phyloP scores from a whole-genome alignment of 2,329 filamentous ascomycete species.

The Pestalotiopsis sp. region DNA sequence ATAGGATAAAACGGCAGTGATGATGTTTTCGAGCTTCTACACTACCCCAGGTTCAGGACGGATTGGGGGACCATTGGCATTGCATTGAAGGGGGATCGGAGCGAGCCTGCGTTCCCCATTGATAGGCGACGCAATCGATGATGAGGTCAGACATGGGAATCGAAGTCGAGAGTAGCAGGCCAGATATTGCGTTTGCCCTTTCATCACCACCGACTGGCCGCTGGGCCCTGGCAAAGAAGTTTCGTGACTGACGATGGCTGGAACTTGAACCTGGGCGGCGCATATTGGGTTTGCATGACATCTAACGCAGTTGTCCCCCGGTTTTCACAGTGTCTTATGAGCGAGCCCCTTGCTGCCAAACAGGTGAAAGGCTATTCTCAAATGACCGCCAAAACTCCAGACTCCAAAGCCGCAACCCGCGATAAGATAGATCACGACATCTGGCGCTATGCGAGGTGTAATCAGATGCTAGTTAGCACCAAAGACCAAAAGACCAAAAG shows the following conservation, averaged over 20 bases:
- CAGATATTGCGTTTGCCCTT: background rate
- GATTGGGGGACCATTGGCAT: slow-evolving; percentile 10
- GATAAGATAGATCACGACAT: background rate
- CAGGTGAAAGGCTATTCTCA: background rate
- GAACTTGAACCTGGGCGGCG: background rate
- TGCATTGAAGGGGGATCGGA: background rate
- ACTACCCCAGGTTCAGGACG: slow-evolving; percentile 27
- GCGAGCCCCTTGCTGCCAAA: background rate
- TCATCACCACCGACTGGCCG: slow-evolving; percentile 9
- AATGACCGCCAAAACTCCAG: background rate
- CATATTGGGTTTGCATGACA: background rate
- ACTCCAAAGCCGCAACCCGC: background rate
- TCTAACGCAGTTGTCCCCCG: background rate
- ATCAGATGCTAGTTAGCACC: background rate
- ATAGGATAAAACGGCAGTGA: slow-evolving; percentile 17
- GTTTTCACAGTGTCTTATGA: background rate
- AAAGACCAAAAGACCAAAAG: background rate
- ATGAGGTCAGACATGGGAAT: slow-evolving; percentile 11
- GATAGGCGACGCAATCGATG: background rate
- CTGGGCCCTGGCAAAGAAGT: background rate
- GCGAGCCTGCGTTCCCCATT: background rate
- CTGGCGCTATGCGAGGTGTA: background rate
- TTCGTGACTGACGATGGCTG: background rate
- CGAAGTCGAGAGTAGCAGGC: background rate
- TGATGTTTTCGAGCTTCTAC: slow-evolving; percentile 13